These are phyloP conservation scores for Pestalotiopsis sp. DNA, from an alignment of 2,329 filamentous ascomycete species.

Conservation along the genomic window DNA sequence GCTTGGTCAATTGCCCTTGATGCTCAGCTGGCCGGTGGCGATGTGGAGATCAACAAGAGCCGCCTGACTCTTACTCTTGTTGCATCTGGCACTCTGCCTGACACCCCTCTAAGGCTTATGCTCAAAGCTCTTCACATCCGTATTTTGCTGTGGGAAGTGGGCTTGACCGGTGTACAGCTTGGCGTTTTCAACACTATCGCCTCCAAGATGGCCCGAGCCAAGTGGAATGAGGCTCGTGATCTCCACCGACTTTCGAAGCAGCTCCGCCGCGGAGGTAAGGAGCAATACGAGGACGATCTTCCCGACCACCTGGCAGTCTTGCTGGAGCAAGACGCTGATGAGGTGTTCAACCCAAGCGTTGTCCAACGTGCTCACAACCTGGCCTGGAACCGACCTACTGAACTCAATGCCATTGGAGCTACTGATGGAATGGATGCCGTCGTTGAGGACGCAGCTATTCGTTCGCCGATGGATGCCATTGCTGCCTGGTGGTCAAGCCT, in stretches of 20 bases:
- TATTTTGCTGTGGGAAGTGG: slow-evolving; percentile 81
- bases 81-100: slow-evolving; percentile 83
- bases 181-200: slow-evolving; percentile 70
- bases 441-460: slow-evolving; percentile 82
- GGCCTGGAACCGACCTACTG: slow-evolving; percentile 81
- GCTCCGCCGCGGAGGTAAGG: slow-evolving; percentile 40
- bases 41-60: slow-evolving; percentile 86
- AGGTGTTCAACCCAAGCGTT: slow-evolving; percentile 77
- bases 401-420: slow-evolving; percentile 62
- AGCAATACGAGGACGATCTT: slow-evolving; percentile 65
- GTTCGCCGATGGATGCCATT: slow-evolving; percentile 85
- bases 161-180: slow-evolving; percentile 67
- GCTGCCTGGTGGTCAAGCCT: slow-evolving; percentile 89
- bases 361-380: slow-evolving; percentile 87
- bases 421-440: slow-evolving; percentile 81
- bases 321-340: slow-evolving; percentile 78
- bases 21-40: slow-evolving; percentile 88
- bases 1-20: slow-evolving; percentile 94
- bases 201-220: slow-evolving; percentile 71
- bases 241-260: slow-evolving; percentile 56
- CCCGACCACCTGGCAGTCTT: slow-evolving; percentile 77
- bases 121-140: slow-evolving; percentile 89
- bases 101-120: slow-evolving; percentile 83
- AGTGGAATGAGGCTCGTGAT: slow-evolving; percentile 81
- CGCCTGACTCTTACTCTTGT: slow-evolving; percentile 84